Percentiles rank a stretch among this genome's conserved stretches.
Conservation (phyloP, 495 filamentous ascomycete species). For the Collariella sp. region DNA sequence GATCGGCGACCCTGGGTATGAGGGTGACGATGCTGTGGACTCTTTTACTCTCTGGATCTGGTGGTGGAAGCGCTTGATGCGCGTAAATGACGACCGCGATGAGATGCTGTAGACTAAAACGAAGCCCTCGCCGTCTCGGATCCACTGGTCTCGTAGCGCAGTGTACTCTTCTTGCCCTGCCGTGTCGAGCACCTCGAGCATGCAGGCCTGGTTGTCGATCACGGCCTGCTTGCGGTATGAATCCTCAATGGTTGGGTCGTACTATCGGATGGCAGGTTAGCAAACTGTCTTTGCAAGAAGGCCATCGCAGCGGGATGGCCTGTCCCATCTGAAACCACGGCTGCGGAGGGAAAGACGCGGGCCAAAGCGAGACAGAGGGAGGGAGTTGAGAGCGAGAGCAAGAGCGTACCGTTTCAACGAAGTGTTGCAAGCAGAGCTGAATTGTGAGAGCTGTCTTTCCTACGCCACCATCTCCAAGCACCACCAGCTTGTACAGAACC, state of each 20-base stretch:
- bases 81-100: conserved; percentile 84
- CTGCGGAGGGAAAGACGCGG: neutral
- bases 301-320: conserved; percentile 2
- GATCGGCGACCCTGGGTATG: conserved; percentile 54
- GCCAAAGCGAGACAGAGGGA: neutral
- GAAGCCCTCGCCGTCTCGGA: conserved; percentile 94
- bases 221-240: conserved; percentile 98
- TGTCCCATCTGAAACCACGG: neutral
- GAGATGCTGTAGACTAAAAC: conserved; percentile 97
- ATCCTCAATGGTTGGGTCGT: conserved; percentile 96
- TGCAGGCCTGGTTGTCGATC: conserved; percentile 92
- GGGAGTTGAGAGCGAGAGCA: neutral
- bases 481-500: conserved; percentile 98
- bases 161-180: conserved; percentile 99
- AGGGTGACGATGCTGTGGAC: conserved; percentile 71
- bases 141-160: conserved; percentile 95
- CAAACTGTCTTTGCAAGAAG: conserved; percentile 3
- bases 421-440: conserved; percentile 67
- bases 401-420: conserved; percentile 47
- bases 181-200: conserved; percentile 97
- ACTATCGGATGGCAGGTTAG: conserved; percentile 36
- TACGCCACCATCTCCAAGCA: conserved; percentile 70
- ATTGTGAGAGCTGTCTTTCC: conserved; percentile 98
- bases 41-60: conserved; percentile 98
- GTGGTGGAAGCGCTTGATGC: conserved; percentile 90